Base-by-base conservation (phyloP, 2,329 filamentous ascomycete genomes). In the Pseudonectria foliicola region DNA sequence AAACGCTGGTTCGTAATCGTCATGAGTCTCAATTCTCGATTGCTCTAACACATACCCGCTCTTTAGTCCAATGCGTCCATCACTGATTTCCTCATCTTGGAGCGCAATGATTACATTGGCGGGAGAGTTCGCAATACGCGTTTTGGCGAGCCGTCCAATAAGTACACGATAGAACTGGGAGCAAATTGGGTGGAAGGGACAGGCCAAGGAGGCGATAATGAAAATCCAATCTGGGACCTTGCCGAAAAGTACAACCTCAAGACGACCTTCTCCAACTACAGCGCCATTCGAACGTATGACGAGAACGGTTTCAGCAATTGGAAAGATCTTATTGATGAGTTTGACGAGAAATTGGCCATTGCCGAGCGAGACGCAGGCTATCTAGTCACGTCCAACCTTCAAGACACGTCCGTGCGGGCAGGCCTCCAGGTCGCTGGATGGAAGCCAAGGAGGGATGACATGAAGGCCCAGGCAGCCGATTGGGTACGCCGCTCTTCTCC, bases 181-280 rank as follows among this genome's bases (percentile, higher is more conserved):
- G 80, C 80, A 6, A 85, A 84, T 42, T 85, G 80, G 80, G 54
- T 68, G 0, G 52, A 59, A 5, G 47, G 40, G 37, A n/a, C 42
- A 44, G 23, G 10, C 33, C 3, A 39, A 53, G 0, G 53, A 53
- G 4, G 44, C 47, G 24, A n/a, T n/a, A n/a, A n/a, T n/a, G 70
- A 77, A 31, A 80, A 83, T 32, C 80, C 79, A 0, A 71, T 83
- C 29, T 82, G 76, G 75, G 70, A 66, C 0, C 54, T 80, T 51
- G 70, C 71, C 1, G 69, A 80, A 54, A 78, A 81, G 48, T 68
- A 77, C 45, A 59, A 68, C 1, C 43, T 83, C 7, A 59, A 61
- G 2, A 81, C 72, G 32, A 68, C 64, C 0, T 73, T 67, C 38
- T 81, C 77, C 0, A 66, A 83, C 48, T 78, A 75, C 49, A 63